Percentiles rank a stretch among this genome's conserved stretches.
phyloP scores from a whole-genome alignment of 768 basidiomycete genomes.

The Lactarius deliciosus region DNA sequence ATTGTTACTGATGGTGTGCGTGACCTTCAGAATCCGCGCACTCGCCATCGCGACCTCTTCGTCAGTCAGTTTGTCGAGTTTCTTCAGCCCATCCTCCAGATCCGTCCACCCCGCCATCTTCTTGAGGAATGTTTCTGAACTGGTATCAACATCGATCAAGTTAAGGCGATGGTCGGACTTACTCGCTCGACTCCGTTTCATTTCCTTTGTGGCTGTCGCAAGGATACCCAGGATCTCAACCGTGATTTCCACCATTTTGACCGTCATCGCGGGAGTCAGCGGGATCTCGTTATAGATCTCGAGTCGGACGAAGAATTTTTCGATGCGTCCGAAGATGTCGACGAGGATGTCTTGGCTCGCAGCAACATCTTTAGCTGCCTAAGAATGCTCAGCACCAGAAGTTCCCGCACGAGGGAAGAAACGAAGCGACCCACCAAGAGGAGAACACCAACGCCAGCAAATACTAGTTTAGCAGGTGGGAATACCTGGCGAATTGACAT shows the following conservation, averaged over 20 bases:
- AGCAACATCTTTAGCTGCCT: neutral
- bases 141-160: neutral
- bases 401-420: neutral
- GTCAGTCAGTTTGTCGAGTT: neutral
- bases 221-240: too few species aligned
- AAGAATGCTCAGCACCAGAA: too few species aligned
- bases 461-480: neutral
- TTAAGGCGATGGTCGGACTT: neutral
- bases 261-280: too few species aligned
- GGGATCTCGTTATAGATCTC: neutral
- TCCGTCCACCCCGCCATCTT: neutral
- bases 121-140: neutral
- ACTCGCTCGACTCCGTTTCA: neutral
- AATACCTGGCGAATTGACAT: neutral
- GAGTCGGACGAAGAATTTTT: too few species aligned
- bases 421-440: neutral
- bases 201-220: neutral
- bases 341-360: neutral
- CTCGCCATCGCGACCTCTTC: neutral
- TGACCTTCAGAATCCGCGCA: too few species aligned
- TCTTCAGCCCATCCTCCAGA: neutral
- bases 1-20: too few species aligned
- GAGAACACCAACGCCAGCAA: neutral
- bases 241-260: too few species aligned
- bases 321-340: neutral